Conservation (phyloP, 257 asterid genomes). For the Avicennia marina region DNA sequence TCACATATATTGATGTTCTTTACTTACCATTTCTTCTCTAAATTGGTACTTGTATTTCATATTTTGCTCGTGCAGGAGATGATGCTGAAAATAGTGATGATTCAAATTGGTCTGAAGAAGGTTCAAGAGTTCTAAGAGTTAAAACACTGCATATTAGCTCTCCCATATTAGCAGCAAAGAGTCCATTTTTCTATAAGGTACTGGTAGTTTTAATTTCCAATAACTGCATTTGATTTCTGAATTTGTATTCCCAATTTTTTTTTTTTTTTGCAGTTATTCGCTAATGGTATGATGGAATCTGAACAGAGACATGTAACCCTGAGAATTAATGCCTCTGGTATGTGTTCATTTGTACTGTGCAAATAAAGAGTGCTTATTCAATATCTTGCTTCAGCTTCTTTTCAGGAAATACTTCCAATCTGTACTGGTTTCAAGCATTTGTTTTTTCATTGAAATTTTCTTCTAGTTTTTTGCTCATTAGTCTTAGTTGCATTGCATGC, state of each 20-base stretch:
- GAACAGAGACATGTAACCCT: slow-evolving; percentile 96
- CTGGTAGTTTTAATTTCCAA: slow-evolving; percentile 1
- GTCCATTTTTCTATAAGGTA: slow-evolving; percentile 90
- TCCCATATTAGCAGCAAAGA: slow-evolving; percentile 81
- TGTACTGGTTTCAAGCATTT: too few species aligned
- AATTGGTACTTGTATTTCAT: neutral
- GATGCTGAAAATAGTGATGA: slow-evolving; percentile 72
- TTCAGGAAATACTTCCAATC: too few species aligned
- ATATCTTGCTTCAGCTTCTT: too few species aligned
- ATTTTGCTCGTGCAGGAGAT: slow-evolving; percentile 48
- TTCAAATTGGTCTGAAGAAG: slow-evolving; percentile 59
- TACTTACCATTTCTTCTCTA: too few species aligned
- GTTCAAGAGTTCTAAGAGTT: slow-evolving; percentile 49
- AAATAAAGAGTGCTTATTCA: too few species aligned
- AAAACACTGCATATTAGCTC: slow-evolving; percentile 81
- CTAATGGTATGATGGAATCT: slow-evolving; percentile 98
- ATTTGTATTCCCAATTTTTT: slow-evolving; percentile 10
- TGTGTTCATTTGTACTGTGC: too few species aligned
- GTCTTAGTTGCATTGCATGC: too few species aligned
- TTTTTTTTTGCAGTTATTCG: slow-evolving; percentile 56
- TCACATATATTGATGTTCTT: too few species aligned
- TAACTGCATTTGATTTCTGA: slow-evolving; percentile 19
- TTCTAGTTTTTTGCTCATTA: neutral
- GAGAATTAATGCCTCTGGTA: slow-evolving; percentile 86
- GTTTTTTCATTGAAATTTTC: neutral